These are phyloP conservation scores for Aspergillus hancockii DNA, from an alignment of 495 filamentous ascomycete species.

Conservation along the genomic window DNA sequence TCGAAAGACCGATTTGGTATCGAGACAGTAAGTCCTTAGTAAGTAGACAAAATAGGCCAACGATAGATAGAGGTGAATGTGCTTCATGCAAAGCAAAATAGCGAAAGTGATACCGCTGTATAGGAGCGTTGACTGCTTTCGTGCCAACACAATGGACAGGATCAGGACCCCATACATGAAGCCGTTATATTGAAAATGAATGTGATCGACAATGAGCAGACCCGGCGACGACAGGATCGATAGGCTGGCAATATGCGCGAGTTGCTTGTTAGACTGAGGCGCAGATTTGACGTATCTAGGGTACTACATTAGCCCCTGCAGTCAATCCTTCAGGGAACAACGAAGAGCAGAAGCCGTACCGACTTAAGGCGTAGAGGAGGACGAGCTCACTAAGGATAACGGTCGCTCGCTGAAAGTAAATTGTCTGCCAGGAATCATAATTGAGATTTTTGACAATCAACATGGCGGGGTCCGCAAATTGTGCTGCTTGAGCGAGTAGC, in stretches of 20 bases:
- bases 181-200: slow-evolving; percentile 99
- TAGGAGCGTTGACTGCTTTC: slow-evolving; percentile 74
- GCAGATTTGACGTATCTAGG: slow-evolving; percentile 71
- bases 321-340: neutral
- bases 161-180: slow-evolving; percentile 90
- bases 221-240: slow-evolving; percentile 91
- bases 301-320: slow-evolving; percentile 3
- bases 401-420: slow-evolving; percentile 87
- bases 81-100: slow-evolving; percentile 85
- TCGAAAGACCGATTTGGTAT: slow-evolving; percentile 70
- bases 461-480: slow-evolving; percentile 77
- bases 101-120: slow-evolving; percentile 81
- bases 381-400: slow-evolving; percentile 88
- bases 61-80: slow-evolving; percentile 96
- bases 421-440: slow-evolving; percentile 86
- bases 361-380: slow-evolving; percentile 78
- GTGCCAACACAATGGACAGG: slow-evolving; percentile 78
- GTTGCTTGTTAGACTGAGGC: slow-evolving; percentile 61
- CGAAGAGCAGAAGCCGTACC: slow-evolving; percentile 46
- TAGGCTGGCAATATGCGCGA: slow-evolving; percentile 83
- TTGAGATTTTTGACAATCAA: slow-evolving; percentile 75
- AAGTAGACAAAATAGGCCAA: slow-evolving; percentile 96
- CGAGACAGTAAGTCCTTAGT: slow-evolving; percentile 85
- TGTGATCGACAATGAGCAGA: slow-evolving; percentile 95
- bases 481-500: slow-evolving; percentile 80